Base-by-base conservation (phyloP, 2,329 filamentous ascomycete genomes). In the Monosporascus sp. region DNA sequence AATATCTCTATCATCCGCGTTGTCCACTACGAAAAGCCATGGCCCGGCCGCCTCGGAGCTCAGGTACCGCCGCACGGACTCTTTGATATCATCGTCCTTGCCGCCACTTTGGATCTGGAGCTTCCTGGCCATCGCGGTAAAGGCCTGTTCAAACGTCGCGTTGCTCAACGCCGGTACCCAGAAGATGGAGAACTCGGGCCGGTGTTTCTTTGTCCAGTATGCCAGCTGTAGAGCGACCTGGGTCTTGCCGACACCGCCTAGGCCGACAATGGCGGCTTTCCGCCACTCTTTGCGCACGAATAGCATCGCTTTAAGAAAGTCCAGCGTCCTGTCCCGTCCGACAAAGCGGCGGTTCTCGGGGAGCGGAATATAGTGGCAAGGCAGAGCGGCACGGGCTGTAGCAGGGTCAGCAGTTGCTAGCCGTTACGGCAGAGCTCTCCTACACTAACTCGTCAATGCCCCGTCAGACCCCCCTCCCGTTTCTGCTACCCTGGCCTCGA, bases 81-180 rank as follows among this genome's bases (percentile, higher is more conserved):
- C 81, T 51, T 80, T 78, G 41, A 83, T 61, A 55, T 88, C 84
- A 47, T 72, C 69, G 54, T 82, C 82, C 48, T 79, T 22, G 4
- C 22, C 77, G 2, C 78, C 70, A 11, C 4, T 22, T 22, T 72
- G 38, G 6, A 70, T 57, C 1, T 52, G 42, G 14, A 75, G 61
- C 58, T 65, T 60, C 37, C 58, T 62, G 2, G 62, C 67, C 3
- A 75, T 65, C 5, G 65, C 63, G 2, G 46, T 48, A 52, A 69
- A 76, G 14, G 71, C 71, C 49, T 72, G 66, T 38, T 74, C 63
- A 52, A 77, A 69, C 49, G 60, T 70, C 14, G 65, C 68, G n/a
- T 57, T 53, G 53, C 69, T 73, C 25, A 66, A 62, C 6, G 69
- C 72, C 5, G 72, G 67, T 4, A 77, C 64, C 74, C 72, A 79